Conservation (phyloP, 805 yeast genomes). For the Kluyveromyces lactis region DNA sequence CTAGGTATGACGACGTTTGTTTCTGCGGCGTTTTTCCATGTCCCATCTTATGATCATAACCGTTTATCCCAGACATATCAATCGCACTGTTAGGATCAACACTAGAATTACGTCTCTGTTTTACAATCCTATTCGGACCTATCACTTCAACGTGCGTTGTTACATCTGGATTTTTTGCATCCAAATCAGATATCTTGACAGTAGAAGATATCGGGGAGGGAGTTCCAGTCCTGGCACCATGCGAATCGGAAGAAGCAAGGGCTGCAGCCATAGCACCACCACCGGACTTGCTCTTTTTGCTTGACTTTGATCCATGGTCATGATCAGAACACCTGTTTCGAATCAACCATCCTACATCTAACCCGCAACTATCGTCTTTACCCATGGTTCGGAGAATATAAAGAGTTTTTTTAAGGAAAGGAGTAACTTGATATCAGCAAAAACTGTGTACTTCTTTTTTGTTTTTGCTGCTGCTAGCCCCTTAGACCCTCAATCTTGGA, state of each 20-base stretch:
- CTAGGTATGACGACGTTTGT: background rate
- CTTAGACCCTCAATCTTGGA: no score
- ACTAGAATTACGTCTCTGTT: conserved; percentile 4
- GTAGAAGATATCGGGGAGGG: conserved; percentile 2
- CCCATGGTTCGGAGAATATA: background rate
- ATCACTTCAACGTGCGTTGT: conserved; percentile 2
- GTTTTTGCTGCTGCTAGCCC: no score
- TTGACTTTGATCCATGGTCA: no score
- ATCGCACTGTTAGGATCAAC: background rate
- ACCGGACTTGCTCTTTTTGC: background rate
- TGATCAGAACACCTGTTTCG: conserved; percentile 7
- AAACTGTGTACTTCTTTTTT: no score
- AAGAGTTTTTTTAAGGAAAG: no score
- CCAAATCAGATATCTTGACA: conserved; percentile 1
- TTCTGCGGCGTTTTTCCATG: background rate
- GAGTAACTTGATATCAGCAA: no score
- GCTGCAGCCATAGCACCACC: background rate
- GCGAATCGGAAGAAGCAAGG: background rate
- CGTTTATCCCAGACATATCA: background rate
- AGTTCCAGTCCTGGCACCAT: background rate
- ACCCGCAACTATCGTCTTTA: background rate
- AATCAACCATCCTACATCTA: conserved; percentile 26
- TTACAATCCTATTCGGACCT: conserved; percentile 6
- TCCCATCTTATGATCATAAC: background rate
- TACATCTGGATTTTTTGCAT: conserved; percentile 5